Evolutionary conservation across 2,329 filamentous ascomycete species (phyloP), one percentile per base, ranked within the genome.

Genomic region (Aspergillus fijiensis): DNA sequence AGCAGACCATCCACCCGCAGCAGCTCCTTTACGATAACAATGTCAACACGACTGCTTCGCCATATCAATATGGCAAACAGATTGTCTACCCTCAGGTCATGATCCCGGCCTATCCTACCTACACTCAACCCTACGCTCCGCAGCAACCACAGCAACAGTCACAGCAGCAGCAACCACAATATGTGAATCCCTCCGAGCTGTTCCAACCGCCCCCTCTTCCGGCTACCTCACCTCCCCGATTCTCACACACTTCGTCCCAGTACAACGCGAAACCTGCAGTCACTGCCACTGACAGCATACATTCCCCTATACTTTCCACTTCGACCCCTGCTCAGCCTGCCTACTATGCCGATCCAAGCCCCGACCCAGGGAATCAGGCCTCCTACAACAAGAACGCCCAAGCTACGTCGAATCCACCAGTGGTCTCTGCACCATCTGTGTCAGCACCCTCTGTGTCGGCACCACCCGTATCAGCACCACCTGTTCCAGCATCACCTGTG

Each of bases 21-120:
- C 69, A 74, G 65, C 64, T 72, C 63, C 70, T 75, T 59, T 76
- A 75, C 65, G 72, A 72, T 62, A 74, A 73, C 63, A 74, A 74
- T 70, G 69, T 68, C 54, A 65, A 62, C 60, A 60, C 69, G 57
- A 67, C 65, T 58, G 65, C 62, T 57, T 64, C 70, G 60, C 67
- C 70, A 60, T 72, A 75, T 63, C 65, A 70, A 57, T 77, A 76
- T 70, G 69, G 70, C 60, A 77, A 77, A 57, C 67, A 71, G n/a
- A 63, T 68, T 49, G 61, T 67, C 19, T 77, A 75, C 63, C 70
- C 74, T 6, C 72, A 71, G 60, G 67, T 67, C 35, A 69, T 76
- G 67, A 69, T 74, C 12, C 69, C 72, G 49, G 60, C 67, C 6
- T 75, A 74, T 66, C 63, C 68, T 58, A 48, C 65, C 35, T 76